Base-by-base conservation (phyloP, 129 eudicot genomes). In the Scalesia atractyloides region DNA sequence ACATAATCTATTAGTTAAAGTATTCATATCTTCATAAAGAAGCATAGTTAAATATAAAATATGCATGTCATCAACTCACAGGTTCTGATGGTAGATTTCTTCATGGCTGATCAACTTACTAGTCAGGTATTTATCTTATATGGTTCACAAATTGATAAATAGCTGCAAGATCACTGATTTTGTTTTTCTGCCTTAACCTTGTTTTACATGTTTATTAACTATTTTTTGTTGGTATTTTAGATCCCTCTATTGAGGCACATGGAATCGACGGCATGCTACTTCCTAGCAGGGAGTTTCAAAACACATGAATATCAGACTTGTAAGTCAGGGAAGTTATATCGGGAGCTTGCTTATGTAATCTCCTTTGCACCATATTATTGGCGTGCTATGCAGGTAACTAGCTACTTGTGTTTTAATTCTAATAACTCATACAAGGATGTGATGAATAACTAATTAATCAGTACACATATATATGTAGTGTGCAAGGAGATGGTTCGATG, bases 401-500 rank as follows among this genome's bases (percentile, higher is more conserved):
- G 14, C 0, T n/a, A 18, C 22, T 61, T 14, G 10, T 12, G 10
- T 1, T 64, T 16, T 7, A 17, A 0, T 54, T 54, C 61, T 18
- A 37, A 64, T 41, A 17, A 2, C 69, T 9, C 51, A 3, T 36
- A n/a, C 3, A 39, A 37, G 7, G 26, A 7, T 49, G n/a, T 8
- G 10, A 17, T 17, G 60, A 19, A 5, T 53, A 7, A 53, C 9
- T 4, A 54, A 43, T 2, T 44, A n/a, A 8, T 15, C 10, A 10
- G 16, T 61, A 26, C 61, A 4, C 7, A 36, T 64, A 22, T 11
- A 44, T 56, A 13, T 65, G 15, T 72, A 95, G 99, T 95, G 99
- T 76, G 97, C 95, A n/a, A 85, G 99, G 76, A 79, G 99, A 80
- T 95, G 96, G 97, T 86, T 90, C n/a, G 99, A 95, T 12, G 97